A percentile compares a stretch with the other conserved stretches of the same genome.
Conservation (phyloP, 106 monocot genomes). For the Hemerocallis citrina region DNA sequence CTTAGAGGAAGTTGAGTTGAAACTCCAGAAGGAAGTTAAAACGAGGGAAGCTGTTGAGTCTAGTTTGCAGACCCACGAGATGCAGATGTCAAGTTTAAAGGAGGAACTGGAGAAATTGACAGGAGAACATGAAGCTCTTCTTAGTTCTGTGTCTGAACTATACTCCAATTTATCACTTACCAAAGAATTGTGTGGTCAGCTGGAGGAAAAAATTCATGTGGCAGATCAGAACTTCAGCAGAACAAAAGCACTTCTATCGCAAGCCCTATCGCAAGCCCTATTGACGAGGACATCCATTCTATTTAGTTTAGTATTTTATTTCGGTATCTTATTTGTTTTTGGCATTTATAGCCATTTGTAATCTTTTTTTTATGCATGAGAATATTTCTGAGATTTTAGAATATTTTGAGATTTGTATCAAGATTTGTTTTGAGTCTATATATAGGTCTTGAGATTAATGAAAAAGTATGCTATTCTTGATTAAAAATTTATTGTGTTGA, state of each 20-base stretch:
- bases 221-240: slow-evolving; percentile 36
- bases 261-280: no score
- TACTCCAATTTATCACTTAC: slow-evolving; percentile 22
- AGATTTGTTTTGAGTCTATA: no score
- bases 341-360: no score
- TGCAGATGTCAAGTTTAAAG: slow-evolving; percentile 27
- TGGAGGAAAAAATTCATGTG: slow-evolving; percentile 43
- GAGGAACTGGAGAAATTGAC: slow-evolving; percentile 47
- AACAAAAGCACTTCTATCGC: slow-evolving; percentile 36
- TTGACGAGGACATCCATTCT: no score
- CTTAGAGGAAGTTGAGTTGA: slow-evolving; percentile 29
- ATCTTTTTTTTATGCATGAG: no score
- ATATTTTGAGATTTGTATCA: no score
- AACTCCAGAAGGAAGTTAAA: slow-evolving; percentile 42
- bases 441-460: no score
- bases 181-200: slow-evolving; percentile 22
- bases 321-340: no score
- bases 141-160: slow-evolving; percentile 29
- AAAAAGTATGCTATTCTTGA: no score
- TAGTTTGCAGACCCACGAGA: slow-evolving; percentile 29
- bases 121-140: slow-evolving; percentile 50
- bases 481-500: no score
- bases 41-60: slow-evolving; percentile 33
- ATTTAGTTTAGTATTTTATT: no score
- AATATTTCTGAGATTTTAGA: no score